Evolutionary conservation across 768 basidiomycete species (phyloP).

Genomic region (Rhizopogon salebrosus): DNA sequence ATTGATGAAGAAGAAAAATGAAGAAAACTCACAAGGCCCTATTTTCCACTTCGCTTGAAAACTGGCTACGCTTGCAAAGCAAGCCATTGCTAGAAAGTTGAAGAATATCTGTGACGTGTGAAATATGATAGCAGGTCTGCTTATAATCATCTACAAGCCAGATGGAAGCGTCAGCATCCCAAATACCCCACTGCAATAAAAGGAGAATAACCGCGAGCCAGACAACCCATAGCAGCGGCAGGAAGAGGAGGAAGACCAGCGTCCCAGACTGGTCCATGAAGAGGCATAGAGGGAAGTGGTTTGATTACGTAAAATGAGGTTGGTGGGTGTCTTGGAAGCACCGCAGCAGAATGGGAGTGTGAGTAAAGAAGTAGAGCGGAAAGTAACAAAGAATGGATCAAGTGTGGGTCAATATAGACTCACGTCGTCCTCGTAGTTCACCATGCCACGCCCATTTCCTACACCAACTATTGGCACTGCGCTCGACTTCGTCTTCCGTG

Average conservation of each 20-base stretch:
- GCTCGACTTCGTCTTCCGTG: slow-evolving; percentile 10
- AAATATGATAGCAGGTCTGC: slow-evolving; percentile 76
- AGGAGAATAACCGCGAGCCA: slow-evolving; percentile 60
- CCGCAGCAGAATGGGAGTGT: slow-evolving; percentile 13
- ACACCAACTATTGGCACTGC: slow-evolving; percentile 46
- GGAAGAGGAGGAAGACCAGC: slow-evolving; percentile 58
- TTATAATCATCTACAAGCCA: slow-evolving; percentile 71
- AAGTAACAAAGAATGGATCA: slow-evolving; percentile 3
- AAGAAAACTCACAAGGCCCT: slow-evolving; percentile 69
- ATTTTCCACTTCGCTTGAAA: slow-evolving; percentile 85
- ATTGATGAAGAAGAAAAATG: background rate
- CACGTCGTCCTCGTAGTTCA: slow-evolving; percentile 69
- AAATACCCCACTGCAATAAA: slow-evolving; percentile 8
- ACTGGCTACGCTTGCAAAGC: slow-evolving; percentile 81
- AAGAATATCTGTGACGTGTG: slow-evolving; percentile 82
- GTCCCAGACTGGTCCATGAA: slow-evolving; percentile 39
- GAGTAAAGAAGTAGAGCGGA: slow-evolving; percentile 11
- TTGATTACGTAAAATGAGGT: slow-evolving; percentile 29
- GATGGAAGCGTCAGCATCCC: slow-evolving; percentile 12
- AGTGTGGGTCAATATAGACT: slow-evolving; percentile 27
- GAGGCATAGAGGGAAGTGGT: slow-evolving; percentile 21
- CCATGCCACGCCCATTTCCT: slow-evolving; percentile 53
- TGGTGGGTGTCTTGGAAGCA: slow-evolving; percentile 5
- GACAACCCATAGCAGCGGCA: slow-evolving; percentile 58
- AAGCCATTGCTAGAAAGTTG: slow-evolving; percentile 89